phyloP scores from a whole-genome alignment of 805 yeast species.

The Saccharomyces paradoxus region DNA sequence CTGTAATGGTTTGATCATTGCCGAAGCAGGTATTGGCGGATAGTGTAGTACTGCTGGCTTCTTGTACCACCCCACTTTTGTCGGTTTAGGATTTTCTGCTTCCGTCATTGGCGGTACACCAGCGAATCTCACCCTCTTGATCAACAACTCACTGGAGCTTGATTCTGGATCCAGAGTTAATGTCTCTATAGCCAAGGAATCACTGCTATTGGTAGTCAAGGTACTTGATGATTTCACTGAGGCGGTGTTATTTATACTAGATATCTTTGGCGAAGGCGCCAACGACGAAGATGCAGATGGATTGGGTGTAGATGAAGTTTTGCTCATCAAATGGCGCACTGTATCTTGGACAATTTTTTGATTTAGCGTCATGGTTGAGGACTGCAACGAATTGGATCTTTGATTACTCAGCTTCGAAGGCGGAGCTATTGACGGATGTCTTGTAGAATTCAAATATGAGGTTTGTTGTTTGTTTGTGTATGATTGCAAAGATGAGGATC shows the following conservation, averaged over 20 bases:
- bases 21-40: conserved; percentile 26
- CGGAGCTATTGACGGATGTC: not conserved
- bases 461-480: conserved; percentile 4
- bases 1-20: conserved; percentile 1
- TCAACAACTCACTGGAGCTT: not conserved
- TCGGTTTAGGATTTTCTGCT: conserved; percentile 27
- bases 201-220: not conserved
- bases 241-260: not conserved
- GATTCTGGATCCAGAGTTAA: not conserved
- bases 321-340: conserved; percentile 9
- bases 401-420: conserved; percentile 2
- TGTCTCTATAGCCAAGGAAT: not conserved
- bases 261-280: not conserved
- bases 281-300: not conserved
- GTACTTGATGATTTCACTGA: not conserved
- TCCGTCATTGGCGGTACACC: conserved; percentile 31
- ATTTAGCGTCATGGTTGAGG: conserved; percentile 18
- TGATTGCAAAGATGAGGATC: conserved; percentile 30
- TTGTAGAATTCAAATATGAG: not conserved
- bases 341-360: conserved; percentile 24
- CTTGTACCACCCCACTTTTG: conserved; percentile 31
- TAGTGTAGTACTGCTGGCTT: conserved; percentile 30
- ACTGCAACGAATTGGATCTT: conserved; percentile 28
- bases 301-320: not conserved
- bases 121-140: conserved; percentile 28